Evolutionary conservation across 139 green algal species (phyloP).

Genomic region (Tetradesmus lagerheimii): DNA sequence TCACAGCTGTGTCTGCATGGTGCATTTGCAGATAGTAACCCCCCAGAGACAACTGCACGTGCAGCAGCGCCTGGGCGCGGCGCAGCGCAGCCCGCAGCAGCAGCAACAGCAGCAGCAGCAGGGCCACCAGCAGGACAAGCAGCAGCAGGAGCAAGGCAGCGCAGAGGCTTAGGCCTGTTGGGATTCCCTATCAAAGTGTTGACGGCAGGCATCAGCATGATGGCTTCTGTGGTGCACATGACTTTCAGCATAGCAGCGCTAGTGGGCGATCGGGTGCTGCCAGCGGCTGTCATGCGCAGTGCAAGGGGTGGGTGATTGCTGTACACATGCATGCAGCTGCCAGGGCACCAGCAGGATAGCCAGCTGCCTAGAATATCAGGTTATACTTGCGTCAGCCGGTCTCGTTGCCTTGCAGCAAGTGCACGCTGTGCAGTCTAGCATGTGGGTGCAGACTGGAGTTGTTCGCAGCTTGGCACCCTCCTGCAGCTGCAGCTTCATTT

Average conservation of each 20-base stretch:
- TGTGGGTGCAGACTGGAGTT: not conserved
- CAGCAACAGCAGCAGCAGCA: constrained; percentile 23
- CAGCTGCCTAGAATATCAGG: not conserved
- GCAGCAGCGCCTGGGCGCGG: not conserved
- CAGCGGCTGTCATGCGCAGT: constrained; percentile 49
- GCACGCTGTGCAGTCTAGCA: not conserved
- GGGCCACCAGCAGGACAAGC: not conserved
- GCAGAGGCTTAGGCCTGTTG: constrained; percentile 38
- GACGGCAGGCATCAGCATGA: constrained; percentile 47
- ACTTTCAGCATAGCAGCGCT: constrained; percentile 42
- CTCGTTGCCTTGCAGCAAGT: too few relatives aligned
- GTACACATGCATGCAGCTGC: not conserved
- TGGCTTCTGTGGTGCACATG: constrained; percentile 49
- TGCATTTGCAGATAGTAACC: not conserved
- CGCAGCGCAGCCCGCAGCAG: constrained; percentile 22
- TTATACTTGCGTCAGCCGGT: too few relatives aligned
- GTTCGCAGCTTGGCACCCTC: too few relatives aligned
- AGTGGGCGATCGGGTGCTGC: constrained; percentile 66
- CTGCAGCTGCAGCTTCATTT: too few relatives aligned
- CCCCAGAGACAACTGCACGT: not conserved
- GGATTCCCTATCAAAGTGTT: constrained; percentile 53
- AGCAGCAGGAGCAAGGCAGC: constrained; percentile 10
- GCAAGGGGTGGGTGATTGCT: constrained; percentile 45
- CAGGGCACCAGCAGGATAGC: not conserved
- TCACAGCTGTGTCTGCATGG: not conserved